Conservation (phyloP, 768 basidiomycete genomes). For the Suillus plorans region DNA sequence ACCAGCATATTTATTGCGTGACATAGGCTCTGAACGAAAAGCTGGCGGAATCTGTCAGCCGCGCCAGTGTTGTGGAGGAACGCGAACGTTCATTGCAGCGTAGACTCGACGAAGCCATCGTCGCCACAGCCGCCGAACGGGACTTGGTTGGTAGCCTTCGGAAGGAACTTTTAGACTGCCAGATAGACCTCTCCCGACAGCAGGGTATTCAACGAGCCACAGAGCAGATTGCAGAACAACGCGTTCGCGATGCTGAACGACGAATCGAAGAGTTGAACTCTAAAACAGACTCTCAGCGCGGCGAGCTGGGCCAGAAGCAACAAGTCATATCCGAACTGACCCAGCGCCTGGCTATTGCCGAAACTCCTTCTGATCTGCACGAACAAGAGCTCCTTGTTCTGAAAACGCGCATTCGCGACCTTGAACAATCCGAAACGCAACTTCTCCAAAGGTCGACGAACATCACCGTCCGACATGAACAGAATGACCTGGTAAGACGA, state of each 20-base stretch:
- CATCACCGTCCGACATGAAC: conserved; percentile 41
- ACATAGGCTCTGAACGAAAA: conserved; percentile 18
- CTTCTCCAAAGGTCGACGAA: conserved; percentile 24
- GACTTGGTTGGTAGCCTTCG: conserved; percentile 9
- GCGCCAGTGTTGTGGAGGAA: conserved; percentile 20
- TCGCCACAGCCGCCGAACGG: conserved; percentile 11
- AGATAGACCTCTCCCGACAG: conserved; percentile 23
- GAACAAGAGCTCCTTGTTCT: conserved; percentile 27
- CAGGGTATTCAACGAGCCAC: conserved; percentile 24
- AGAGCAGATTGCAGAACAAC: conserved; percentile 23
- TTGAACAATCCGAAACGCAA: conserved; percentile 30
- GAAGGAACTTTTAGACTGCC: conserved; percentile 5
- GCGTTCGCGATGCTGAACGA: conserved; percentile 19
- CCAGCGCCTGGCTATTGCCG: conserved; percentile 22
- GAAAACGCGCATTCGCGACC: conserved; percentile 22
- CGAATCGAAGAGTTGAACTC: conserved; percentile 20
- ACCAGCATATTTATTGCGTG: conserved; percentile 1
- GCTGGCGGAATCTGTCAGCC: conserved; percentile 9
- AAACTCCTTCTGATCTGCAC: conserved; percentile 23
- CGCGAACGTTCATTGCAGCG: conserved; percentile 19
- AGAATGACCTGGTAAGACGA: conserved; percentile 43
- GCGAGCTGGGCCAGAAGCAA: conserved; percentile 23
- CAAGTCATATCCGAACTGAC: conserved; percentile 19
- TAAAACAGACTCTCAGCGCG: conserved; percentile 20
- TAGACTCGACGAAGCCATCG: conserved; percentile 14